Percentiles rank a stretch among this genome's conserved stretches.
These are phyloP conservation scores for Pythium sp. DNA, from an alignment of 352 stramenopile genomes.

Conservation along the genomic window DNA sequence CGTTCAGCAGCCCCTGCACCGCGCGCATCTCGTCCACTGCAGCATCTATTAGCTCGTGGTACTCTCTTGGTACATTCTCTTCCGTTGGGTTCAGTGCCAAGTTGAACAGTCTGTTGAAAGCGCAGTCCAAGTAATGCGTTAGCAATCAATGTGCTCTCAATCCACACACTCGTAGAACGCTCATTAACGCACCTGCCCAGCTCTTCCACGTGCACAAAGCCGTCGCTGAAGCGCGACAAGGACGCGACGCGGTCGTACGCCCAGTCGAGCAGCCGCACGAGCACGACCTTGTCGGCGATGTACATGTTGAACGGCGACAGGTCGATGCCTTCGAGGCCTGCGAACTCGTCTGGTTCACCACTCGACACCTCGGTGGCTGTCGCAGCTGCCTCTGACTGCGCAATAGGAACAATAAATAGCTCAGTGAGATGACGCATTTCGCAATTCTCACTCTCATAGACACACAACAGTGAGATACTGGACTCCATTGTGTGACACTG, in stretches of 20 bases:
- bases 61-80: slow-evolving; percentile 42
- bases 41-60: slow-evolving; percentile 31
- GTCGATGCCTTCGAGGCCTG: slow-evolving; percentile 41
- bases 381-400: neutral
- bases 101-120: slow-evolving; percentile 36
- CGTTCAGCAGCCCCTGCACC: slow-evolving; percentile 42
- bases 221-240: slow-evolving; percentile 39
- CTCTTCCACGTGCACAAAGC: slow-evolving; percentile 48
- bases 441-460: neutral
- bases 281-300: slow-evolving; percentile 42
- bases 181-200: slow-evolving; percentile 18
- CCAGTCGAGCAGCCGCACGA: slow-evolving; percentile 61
- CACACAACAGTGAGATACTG: neutral
- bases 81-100: slow-evolving; percentile 58
- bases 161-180: neutral
- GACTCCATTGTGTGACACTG: neutral
- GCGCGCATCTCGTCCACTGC: slow-evolving; percentile 35
- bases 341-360: slow-evolving; percentile 16
- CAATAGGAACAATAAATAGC: neutral
- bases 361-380: neutral
- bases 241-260: slow-evolving; percentile 48
- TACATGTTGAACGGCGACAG: slow-evolving; percentile 59
- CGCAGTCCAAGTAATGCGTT: neutral
- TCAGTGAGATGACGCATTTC: neutral
- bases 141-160: neutral